Conservation (phyloP, 2,329 filamentous ascomycete species). For the Dactylonectria macrodidyma region DNA sequence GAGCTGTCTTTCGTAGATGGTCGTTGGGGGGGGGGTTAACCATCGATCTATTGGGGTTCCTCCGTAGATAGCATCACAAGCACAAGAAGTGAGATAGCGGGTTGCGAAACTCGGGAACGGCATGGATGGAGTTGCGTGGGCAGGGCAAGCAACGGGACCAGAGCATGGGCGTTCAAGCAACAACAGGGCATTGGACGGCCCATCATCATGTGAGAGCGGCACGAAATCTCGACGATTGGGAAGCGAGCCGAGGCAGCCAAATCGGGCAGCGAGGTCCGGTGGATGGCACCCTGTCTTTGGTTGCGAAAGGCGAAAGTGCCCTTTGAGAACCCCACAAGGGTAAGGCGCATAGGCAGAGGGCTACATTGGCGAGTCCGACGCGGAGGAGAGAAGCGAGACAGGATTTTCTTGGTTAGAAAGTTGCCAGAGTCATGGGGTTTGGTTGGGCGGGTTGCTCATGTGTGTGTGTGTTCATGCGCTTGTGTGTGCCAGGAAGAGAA, state of each 20-base stretch:
- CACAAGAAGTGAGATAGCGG: background rate
- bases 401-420: background rate
- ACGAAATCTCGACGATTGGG: constrained; percentile 16
- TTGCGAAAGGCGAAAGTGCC: background rate
- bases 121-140: constrained; percentile 5
- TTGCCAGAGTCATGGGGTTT: background rate
- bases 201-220: constrained; percentile 35
- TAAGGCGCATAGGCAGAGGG: constrained; percentile 8
- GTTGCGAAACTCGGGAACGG: background rate
- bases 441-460: background rate
- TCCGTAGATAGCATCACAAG: background rate
- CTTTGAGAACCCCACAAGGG: constrained; percentile 26
- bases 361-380: constrained; percentile 2
- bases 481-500: background rate
- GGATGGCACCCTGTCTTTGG: constrained; percentile 28
- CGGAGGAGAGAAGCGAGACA: background rate
- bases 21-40: constrained; percentile 1
- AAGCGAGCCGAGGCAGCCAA: constrained; percentile 35
- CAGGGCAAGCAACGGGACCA: background rate
- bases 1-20: background rate
- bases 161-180: no score
- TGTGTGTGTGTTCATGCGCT: background rate
- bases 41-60: background rate
- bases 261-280: constrained; percentile 34
- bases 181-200: constrained; percentile 16